Percentiles rank a stretch among this genome's conserved stretches.
Evolutionary conservation across 768 basidiomycete species (phyloP).

Genomic region (Sarcomyxa edulis): DNA sequence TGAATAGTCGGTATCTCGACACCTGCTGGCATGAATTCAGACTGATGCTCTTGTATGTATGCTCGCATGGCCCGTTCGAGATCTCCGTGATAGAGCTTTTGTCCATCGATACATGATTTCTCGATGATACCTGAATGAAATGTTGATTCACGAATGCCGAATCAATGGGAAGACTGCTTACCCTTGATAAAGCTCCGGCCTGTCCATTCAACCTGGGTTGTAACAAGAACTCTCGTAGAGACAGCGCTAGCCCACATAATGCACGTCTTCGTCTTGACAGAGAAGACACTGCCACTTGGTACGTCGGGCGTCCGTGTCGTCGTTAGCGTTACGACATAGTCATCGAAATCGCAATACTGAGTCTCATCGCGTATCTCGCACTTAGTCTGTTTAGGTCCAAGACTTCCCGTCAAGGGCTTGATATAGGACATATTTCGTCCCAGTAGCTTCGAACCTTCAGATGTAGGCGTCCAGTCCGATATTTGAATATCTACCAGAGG

Average conservation of each 20-base stretch:
- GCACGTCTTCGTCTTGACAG: conserved; percentile 92
- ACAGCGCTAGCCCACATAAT: conserved; percentile 88
- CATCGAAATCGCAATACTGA: conserved; percentile 74
- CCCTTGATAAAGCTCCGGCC: conserved; percentile 96
- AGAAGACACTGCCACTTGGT: conserved; percentile 88
- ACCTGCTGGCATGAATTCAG: conserved; percentile 87
- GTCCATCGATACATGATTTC: conserved; percentile 85
- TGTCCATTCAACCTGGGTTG: conserved; percentile 92
- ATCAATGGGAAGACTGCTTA: conserved; percentile 23
- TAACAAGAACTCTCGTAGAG: conserved; percentile 76
- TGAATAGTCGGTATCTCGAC: conserved; percentile 55
- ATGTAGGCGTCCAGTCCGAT: conserved; percentile 84
- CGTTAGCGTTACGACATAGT: conserved; percentile 77
- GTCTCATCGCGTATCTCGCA: conserved; percentile 92
- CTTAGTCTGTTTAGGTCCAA: conserved; percentile 93
- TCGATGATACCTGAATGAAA: conserved; percentile 78
- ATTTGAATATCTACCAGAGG: conserved; percentile 77
- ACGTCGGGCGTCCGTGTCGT: conserved; percentile 94
- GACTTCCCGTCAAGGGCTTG: conserved; percentile 80
- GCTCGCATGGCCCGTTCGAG: conserved; percentile 79
- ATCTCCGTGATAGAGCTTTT: conserved; percentile 80
- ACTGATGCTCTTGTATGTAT: conserved; percentile 86
- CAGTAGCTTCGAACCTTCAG: conserved; percentile 60
- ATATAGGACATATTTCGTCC: conserved; percentile 93
- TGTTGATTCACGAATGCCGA: not conserved